phyloP scores from a whole-genome alignment of 495 filamentous ascomycete species.

The Hyaloscypha bicolor region DNA sequence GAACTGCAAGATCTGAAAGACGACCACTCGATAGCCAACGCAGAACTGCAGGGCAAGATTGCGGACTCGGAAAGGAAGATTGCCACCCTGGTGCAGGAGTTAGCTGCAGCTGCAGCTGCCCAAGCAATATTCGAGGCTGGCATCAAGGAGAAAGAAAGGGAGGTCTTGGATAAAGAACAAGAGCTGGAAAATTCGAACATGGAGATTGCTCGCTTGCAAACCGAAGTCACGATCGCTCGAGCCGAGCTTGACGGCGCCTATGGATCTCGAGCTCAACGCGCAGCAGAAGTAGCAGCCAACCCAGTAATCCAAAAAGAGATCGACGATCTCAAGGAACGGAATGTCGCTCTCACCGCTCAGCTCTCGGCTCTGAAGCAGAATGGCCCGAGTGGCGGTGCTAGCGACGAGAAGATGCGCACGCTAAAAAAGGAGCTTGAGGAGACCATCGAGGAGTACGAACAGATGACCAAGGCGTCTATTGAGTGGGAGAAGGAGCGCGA shows the following conservation, averaged over 20 bases:
- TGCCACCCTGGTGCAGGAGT: constrained; percentile 37
- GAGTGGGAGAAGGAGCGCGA: constrained; percentile 85
- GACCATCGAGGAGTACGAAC: constrained; percentile 83
- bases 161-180: constrained; percentile 44
- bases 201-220: constrained; percentile 83
- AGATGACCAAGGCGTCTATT: constrained; percentile 82
- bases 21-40: constrained; percentile 34
- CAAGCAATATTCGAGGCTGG: constrained; percentile 33
- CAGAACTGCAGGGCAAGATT: constrained; percentile 33
- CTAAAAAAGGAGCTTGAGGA: constrained; percentile 66
- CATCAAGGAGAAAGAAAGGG: constrained; percentile 26
- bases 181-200: constrained; percentile 77
- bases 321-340: constrained; percentile 61
- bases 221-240: constrained; percentile 87
- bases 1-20: constrained; percentile 43
- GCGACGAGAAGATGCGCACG: constrained; percentile 59
- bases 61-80: constrained; percentile 38
- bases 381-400: constrained; percentile 50
- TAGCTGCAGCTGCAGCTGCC: constrained; percentile 39
- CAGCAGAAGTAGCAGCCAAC: constrained; percentile 70
- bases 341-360: constrained; percentile 60
- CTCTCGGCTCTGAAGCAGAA: constrained; percentile 55
- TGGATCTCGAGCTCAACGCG: constrained; percentile 74
- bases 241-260: constrained; percentile 96
- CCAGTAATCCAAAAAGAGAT: constrained; percentile 68